Percentiles rank a stretch among this genome's conserved stretches.
phyloP scores from a whole-genome alignment of 2,329 filamentous ascomycete genomes.

The Botryotinia narcissicola region DNA sequence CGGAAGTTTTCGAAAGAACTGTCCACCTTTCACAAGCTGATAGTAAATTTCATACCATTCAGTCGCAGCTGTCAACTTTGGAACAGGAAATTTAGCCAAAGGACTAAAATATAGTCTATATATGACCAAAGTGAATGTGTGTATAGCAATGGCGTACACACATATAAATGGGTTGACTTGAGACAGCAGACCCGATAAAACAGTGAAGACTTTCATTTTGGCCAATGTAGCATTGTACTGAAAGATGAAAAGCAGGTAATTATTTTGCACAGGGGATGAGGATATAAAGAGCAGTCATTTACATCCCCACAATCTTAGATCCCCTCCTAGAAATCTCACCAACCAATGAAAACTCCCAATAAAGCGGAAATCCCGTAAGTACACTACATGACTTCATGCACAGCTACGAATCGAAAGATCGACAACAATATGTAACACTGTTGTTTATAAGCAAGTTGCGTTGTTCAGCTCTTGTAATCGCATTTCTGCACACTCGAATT shows the following conservation, averaged over 20 bases:
- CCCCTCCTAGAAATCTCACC: not conserved
- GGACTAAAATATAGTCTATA: constrained; percentile 40
- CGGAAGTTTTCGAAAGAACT: constrained; percentile 45
- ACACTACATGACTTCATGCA: not conserved
- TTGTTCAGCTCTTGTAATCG: not conserved
- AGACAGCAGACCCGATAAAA: not conserved
- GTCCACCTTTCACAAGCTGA: constrained; percentile 41
- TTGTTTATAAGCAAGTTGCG: not conserved
- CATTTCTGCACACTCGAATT: not conserved
- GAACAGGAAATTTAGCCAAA: constrained; percentile 38
- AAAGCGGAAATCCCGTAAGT: not conserved
- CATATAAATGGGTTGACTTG: not conserved
- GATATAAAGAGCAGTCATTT: not conserved
- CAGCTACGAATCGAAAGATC: not conserved
- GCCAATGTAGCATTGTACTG: too few relatives aligned
- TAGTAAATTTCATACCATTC: constrained; percentile 42
- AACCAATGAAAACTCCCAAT: not conserved
- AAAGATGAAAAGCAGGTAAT: not conserved
- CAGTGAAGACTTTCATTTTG: not conserved
- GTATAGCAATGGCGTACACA: not conserved
- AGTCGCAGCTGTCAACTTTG: constrained; percentile 38
- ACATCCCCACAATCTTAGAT: not conserved
- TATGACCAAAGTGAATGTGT: constrained; percentile 14
- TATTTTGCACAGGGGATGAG: not conserved
- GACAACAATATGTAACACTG: not conserved